Conservation (phyloP, 2,329 filamentous ascomycete species). For the Anisogramma anomala region DNA sequence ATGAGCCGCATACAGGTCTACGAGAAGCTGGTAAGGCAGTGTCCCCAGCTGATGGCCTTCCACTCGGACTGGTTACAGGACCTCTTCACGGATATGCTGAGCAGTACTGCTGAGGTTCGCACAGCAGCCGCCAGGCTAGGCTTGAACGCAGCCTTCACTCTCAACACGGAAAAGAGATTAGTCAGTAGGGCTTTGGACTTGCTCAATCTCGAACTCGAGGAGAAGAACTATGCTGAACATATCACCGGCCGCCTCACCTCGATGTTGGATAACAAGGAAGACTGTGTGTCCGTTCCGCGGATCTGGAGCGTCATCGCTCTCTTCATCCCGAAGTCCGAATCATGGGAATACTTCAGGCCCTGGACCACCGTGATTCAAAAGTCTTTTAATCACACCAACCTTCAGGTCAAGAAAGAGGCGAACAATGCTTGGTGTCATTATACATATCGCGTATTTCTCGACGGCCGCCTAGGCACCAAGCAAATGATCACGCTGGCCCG, state of each 20-base stretch:
- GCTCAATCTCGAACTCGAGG: conserved; percentile 45
- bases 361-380: conserved; percentile 73
- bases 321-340: conserved; percentile 57
- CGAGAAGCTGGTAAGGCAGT: conserved; percentile 61
- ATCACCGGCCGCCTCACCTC: conserved; percentile 54
- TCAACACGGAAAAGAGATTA: conserved; percentile 58
- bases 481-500: conserved; percentile 31
- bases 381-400: conserved; percentile 73
- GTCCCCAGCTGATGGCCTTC: conserved; percentile 55
- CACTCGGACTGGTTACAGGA: conserved; percentile 73
- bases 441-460: conserved; percentile 59
- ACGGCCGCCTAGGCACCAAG: conserved; percentile 29
- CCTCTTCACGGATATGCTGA: conserved; percentile 71
- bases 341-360: conserved; percentile 60
- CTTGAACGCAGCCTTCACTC: conserved; percentile 53
- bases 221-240: conserved; percentile 55
- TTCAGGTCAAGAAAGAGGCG: conserved; percentile 59
- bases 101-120: conserved; percentile 64
- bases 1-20: conserved; percentile 71
- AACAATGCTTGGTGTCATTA: conserved; percentile 80
- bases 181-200: conserved; percentile 56
- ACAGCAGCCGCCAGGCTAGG: conserved; percentile 63
- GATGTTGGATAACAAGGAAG: conserved; percentile 55
- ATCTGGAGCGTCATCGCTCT: conserved; percentile 81
- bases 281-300: conserved; percentile 60